Conservation (phyloP, 805 yeast genomes). For the Zygosaccharomyces rouxii region DNA sequence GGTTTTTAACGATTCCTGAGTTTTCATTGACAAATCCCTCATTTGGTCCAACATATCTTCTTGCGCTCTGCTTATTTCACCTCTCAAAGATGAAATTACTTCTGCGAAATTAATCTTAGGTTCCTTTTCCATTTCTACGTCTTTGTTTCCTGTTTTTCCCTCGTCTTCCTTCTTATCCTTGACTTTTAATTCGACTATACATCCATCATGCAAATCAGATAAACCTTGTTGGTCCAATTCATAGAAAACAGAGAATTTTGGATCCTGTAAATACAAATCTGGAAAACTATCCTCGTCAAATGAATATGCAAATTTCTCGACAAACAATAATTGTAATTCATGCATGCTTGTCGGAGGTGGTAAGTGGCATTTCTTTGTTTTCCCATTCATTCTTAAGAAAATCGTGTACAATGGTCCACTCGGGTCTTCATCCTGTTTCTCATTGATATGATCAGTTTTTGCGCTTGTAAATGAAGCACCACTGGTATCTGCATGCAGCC, state of each 20-base stretch:
- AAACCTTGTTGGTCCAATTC: conserved; percentile 72
- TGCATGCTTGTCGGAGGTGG: conserved; percentile 35
- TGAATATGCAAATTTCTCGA: conserved; percentile 81
- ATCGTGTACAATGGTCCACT: conserved; percentile 23
- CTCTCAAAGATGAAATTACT: conserved; percentile 11
- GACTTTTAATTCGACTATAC: conserved; percentile 49
- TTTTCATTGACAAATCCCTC: conserved; percentile 6
- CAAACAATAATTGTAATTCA: conserved; percentile 63
- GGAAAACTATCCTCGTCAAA: conserved; percentile 74
- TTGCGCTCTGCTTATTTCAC: conserved; percentile 16
- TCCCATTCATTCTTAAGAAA: conserved; percentile 48
- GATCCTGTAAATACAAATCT: conserved; percentile 67
- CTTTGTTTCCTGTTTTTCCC: not conserved
- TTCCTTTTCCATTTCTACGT: not conserved
- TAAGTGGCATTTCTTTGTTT: conserved; percentile 49
- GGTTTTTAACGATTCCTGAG: not conserved
- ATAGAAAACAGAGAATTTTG: conserved; percentile 54
- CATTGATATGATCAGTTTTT: not conserved
- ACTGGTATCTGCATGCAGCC: not conserved
- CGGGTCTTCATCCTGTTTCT: not conserved
- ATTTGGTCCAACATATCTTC: conserved; percentile 12
- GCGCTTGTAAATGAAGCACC: not conserved
- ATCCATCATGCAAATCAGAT: conserved; percentile 55
- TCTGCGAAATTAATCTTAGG: conserved; percentile 7
- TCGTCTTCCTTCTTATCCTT: not conserved